A percentile compares a stretch with the other conserved stretches of the same genome.
phyloP scores from a whole-genome alignment of 108 stramenopile genomes.

The Conticribra weissflogii region DNA sequence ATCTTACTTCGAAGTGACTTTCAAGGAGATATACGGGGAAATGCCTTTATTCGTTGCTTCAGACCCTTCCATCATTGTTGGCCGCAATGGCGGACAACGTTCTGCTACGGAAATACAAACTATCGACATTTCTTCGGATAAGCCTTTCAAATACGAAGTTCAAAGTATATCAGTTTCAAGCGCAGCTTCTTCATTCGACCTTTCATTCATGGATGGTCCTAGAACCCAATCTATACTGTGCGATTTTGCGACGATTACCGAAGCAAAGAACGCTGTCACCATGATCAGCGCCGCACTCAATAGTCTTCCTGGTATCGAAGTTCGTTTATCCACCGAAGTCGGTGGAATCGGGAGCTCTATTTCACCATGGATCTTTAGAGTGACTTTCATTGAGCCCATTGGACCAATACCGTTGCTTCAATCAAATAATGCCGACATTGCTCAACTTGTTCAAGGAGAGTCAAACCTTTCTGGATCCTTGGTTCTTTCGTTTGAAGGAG shows the following conservation, averaged over 20 bases:
- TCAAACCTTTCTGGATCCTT: slow-evolving; percentile 70
- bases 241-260: slow-evolving; percentile 20
- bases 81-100: slow-evolving; percentile 38
- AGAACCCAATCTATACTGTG: slow-evolving; percentile 30
- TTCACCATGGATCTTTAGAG: slow-evolving; percentile 37
- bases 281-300: slow-evolving; percentile 29
- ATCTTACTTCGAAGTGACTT: slow-evolving; percentile 47
- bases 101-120: slow-evolving; percentile 83
- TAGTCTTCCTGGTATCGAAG: slow-evolving; percentile 26
- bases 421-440: slow-evolving; percentile 36
- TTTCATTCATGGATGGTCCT: slow-evolving; percentile 33
- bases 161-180: slow-evolving; percentile 47
- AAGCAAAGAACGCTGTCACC: slow-evolving; percentile 14
- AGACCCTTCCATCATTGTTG: slow-evolving; percentile 33
- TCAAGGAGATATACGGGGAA: slow-evolving; percentile 51
- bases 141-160: slow-evolving; percentile 60
- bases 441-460: slow-evolving; percentile 51
- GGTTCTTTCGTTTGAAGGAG: slow-evolving; percentile 67
- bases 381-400: slow-evolving; percentile 69
- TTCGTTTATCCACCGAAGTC: slow-evolving; percentile 14
- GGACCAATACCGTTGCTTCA: slow-evolving; percentile 62
- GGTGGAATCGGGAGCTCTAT: slow-evolving; percentile 11
- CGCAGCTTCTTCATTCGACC: slow-evolving; percentile 19
- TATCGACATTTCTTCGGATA: slow-evolving; percentile 66
- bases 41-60: slow-evolving; percentile 49